Evolutionary conservation across 1,139 yeast species (phyloP), one percentile per base, ranked within the genome.

Genomic region (Geotrichum candidum): DNA sequence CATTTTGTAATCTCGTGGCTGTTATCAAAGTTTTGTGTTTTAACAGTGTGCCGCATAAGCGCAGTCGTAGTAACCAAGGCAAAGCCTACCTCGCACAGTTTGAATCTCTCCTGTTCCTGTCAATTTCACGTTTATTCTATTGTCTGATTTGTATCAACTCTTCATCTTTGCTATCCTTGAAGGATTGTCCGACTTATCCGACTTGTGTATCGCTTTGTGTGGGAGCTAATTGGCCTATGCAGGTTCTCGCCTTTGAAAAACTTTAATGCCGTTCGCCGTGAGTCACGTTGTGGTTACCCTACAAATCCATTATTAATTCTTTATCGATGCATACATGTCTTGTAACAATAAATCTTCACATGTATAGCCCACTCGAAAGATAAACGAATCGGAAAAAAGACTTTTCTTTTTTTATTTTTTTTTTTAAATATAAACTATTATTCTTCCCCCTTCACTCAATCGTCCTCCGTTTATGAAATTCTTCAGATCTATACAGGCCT

Each of bases 401-500:
- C n/a, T 15, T 13, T n/a, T 18, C 29, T n/a, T 50, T 4, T 52
- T 15, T 51, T 51, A 15, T 29, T 25, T 51, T 18, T 23, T 22
- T 6, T 15, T 52, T 27, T 15, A 41, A 18, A 15, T 41, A 41
- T 41, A 41, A n/a, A 41, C 48, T 41, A 15, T 41, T 7, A 41
- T 15, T 11, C 27, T n/a, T 15, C 41, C 22, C 15, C 15, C 13
- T 31, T 27, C 38, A 5, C 25, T 50, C n/a, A 23, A 22, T 7
- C 9, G n/a, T 50, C 27, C 13, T 23, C 51, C 27, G 55, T 48
- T 48, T 58, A 59, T 59, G 61, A 59, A 29, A 25, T 33, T 54
- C 22, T 27, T 54, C 25, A 18, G 55, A 15, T 50, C 25, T 1
- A 11, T 41, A 23, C 27, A 54, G 31, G 27, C 45, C 33, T 56